Conservation (phyloP, 116 monocot genomes). For the Papilionanthe hybrid region DNA sequence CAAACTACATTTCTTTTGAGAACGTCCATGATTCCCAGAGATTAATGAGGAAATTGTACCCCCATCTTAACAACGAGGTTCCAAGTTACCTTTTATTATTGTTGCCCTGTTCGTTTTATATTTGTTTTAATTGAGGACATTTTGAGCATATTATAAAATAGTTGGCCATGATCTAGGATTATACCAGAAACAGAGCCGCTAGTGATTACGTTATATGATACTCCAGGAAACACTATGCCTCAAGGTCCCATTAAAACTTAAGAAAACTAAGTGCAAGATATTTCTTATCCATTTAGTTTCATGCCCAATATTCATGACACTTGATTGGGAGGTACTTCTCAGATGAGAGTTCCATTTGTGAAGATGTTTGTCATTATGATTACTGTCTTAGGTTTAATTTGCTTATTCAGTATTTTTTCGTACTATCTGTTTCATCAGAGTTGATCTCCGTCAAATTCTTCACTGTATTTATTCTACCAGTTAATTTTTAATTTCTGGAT, state of each 20-base stretch:
- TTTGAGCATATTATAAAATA: neutral
- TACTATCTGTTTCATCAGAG: neutral
- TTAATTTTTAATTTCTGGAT: slow-evolving; percentile 1
- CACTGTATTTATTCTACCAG: neutral
- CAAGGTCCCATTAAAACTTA: neutral
- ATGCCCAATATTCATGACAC: neutral
- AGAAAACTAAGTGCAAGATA: neutral
- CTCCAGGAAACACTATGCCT: neutral
- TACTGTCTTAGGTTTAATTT: neutral
- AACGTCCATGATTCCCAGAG: no score
- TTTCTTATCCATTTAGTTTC: neutral
- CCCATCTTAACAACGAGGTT: neutral
- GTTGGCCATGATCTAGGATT: neutral
- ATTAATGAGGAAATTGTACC: no score
- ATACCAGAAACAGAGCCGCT: neutral
- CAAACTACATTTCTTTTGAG: no score
- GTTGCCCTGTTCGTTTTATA: neutral
- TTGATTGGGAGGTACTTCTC: neutral
- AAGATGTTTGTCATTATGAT: neutral
- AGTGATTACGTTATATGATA: neutral
- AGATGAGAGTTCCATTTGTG: neutral
- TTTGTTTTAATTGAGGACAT: neutral
- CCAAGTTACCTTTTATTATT: neutral
- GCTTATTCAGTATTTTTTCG: neutral
- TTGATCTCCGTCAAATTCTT: neutral